Percentiles rank a stretch among this genome's conserved stretches.
Conservation (phyloP, 1,139 yeast species). For the Debaryomyces robertsiae region DNA sequence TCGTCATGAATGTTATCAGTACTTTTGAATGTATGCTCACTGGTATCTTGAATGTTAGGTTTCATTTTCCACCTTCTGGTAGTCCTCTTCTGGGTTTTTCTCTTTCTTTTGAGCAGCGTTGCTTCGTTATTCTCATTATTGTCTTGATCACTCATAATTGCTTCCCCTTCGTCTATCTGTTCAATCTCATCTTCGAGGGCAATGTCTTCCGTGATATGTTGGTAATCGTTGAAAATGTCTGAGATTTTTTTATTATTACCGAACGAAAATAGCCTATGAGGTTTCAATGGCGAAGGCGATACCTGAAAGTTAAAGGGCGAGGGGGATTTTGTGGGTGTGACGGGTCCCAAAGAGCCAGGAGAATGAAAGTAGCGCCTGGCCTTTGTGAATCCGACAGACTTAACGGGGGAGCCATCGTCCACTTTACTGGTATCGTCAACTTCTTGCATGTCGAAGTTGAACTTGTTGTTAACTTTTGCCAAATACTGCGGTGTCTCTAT, state of each 20-base stretch:
- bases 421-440: neutral
- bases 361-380: neutral
- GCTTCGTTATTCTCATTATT: constrained; percentile 16
- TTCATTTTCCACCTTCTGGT: constrained; percentile 63
- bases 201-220: constrained; percentile 23
- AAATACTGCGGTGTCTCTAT: constrained; percentile 40
- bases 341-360: constrained; percentile 10
- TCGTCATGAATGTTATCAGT: constrained; percentile 46
- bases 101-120: constrained; percentile 29
- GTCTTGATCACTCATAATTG: constrained; percentile 16
- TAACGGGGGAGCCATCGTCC: neutral
- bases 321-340: constrained; percentile 16
- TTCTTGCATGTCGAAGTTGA: constrained; percentile 17
- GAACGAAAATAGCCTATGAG: constrained; percentile 36
- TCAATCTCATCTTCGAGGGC: constrained; percentile 21
- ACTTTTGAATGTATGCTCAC: constrained; percentile 30
- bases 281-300: constrained; percentile 50
- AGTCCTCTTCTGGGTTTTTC: constrained; percentile 59
- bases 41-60: constrained; percentile 34
- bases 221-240: constrained; percentile 41
- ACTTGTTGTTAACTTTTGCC: constrained; percentile 26
- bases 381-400: neutral
- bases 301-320: constrained; percentile 31
- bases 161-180: constrained; percentile 18
- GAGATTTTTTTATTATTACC: constrained; percentile 27